phyloP scores from a whole-genome alignment of 2,329 filamentous ascomycete species.

The Ceratocystis alfenasii region DNA sequence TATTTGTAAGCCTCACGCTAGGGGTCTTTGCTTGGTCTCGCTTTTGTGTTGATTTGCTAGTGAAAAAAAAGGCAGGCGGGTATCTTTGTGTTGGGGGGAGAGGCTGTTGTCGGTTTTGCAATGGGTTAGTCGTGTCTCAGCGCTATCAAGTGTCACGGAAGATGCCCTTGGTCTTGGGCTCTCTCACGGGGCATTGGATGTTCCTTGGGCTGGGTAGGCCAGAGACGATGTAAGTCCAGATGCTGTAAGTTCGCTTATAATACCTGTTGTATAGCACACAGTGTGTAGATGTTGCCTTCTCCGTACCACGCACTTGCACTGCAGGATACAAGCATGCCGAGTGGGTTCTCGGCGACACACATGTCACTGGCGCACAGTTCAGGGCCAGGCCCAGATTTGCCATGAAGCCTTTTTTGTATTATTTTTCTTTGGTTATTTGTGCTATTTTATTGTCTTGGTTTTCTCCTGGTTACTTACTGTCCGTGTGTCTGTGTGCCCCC shows the following conservation, averaged over 20 bases:
- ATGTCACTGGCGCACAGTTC: slow-evolving; percentile 5
- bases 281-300: background rate
- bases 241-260: background rate
- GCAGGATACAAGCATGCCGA: background rate
- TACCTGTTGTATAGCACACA: background rate
- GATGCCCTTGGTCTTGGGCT: no score
- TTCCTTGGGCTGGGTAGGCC: no score
- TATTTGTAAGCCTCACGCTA: background rate
- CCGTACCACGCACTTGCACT: background rate
- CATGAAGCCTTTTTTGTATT: background rate
- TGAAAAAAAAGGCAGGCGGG: no score
- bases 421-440: background rate
- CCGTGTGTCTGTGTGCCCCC: background rate
- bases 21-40: background rate
- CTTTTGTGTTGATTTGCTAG: background rate
- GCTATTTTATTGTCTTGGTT: background rate
- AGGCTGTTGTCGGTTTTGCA: no score
- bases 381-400: background rate
- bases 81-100: no score
- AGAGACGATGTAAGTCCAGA: no score
- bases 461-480: background rate
- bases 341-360: background rate
- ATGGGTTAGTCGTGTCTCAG: no score
- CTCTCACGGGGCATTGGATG: no score
- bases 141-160: no score